Evolutionary conservation across 1,284 basidiomycete genomes (phyloP).

Genomic region (Phaffia rhodozyma): DNA sequence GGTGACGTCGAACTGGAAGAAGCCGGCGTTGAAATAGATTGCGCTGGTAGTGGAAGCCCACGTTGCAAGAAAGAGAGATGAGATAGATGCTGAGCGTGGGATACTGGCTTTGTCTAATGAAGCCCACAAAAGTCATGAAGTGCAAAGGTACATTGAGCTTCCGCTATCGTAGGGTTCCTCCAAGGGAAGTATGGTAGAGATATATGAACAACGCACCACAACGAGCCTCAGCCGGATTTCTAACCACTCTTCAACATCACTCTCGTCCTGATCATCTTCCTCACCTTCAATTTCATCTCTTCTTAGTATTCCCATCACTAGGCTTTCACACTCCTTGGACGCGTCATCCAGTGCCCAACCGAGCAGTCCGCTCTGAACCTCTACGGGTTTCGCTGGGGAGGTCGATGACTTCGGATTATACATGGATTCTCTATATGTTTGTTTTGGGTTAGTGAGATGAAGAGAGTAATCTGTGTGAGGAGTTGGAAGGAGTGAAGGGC

Average conservation of each 20-base stretch:
- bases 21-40: neutral
- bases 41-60: neutral
- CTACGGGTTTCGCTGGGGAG: neutral
- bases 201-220: neutral
- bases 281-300: constrained; percentile 14
- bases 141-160: too few species aligned
- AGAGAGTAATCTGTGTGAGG: constrained; percentile 6
- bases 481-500: constrained; percentile 10
- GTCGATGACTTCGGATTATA: constrained; percentile 2
- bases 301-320: constrained; percentile 8
- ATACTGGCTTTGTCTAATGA: constrained; percentile 9
- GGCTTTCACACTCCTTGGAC: neutral
- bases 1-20: neutral
- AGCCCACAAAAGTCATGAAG: too few species aligned
- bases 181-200: too few species aligned
- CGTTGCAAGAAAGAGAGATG: constrained; percentile 1
- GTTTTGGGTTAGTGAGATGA: constrained; percentile 1
- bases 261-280: constrained; percentile 3
- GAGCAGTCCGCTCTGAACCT: constrained; percentile 11
- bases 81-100: constrained; percentile 7
- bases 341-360: constrained; percentile 16
- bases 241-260: constrained; percentile 11
- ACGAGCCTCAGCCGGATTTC: constrained; percentile 10
- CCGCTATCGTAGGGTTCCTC: too few species aligned
- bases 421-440: constrained; percentile 5